These are phyloP conservation scores for Arachis stenosperma DNA, from an alignment of 306 rosid genomes.

Conservation along the genomic window DNA sequence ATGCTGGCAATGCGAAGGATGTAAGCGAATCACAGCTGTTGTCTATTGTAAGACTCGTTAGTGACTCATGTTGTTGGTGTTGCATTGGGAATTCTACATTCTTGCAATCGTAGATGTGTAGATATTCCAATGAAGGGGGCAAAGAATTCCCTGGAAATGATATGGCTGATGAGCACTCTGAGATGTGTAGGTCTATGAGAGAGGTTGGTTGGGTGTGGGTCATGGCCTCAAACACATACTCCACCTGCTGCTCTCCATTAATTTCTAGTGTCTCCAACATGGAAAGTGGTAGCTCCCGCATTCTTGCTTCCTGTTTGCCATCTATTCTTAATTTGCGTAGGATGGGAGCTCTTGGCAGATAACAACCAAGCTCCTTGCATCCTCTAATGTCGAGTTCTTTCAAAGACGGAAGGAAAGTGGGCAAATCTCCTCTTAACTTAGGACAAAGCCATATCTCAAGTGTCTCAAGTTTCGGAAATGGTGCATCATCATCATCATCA, in stretches of 20 bases:
- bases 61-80: neutral
- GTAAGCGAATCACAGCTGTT: neutral
- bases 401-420: neutral
- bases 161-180: neutral
- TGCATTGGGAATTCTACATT: slow-evolving; percentile 2
- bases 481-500: neutral
- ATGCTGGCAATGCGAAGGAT: no score
- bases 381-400: neutral
- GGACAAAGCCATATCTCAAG: neutral
- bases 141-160: neutral
- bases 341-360: neutral
- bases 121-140: neutral
- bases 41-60: no score
- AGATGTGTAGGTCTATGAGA: neutral
- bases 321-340: neutral
- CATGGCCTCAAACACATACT: neutral
- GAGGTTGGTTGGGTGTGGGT: neutral
- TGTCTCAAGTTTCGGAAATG: neutral
- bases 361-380: neutral
- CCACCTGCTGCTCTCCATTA: neutral
- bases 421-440: neutral
- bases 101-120: no score
- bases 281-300: slow-evolving; percentile 3
- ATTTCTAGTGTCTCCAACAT: neutral
- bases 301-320: neutral